Conservation (phyloP, 2,329 filamentous ascomycete genomes). For the Aciculosporium take region DNA sequence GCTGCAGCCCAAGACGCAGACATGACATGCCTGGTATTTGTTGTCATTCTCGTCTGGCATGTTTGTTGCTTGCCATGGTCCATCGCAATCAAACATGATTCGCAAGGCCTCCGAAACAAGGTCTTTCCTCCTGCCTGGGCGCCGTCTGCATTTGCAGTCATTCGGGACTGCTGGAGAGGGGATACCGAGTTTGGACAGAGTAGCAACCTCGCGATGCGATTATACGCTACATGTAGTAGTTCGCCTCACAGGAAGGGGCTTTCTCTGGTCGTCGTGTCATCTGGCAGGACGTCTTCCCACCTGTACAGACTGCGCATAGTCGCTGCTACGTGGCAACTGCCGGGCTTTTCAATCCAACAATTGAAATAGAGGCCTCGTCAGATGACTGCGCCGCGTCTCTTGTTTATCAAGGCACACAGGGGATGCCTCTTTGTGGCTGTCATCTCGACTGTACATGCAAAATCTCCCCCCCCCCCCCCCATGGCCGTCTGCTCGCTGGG, state of each 20-base stretch:
- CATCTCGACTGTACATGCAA: too few species aligned
- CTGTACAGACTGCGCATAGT: not conserved
- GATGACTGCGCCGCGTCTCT: too few species aligned
- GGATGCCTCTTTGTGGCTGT: too few species aligned
- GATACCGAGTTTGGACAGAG: constrained; percentile 6
- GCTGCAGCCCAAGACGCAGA: not conserved
- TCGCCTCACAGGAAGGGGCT: too few species aligned
- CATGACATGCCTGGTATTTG: not conserved
- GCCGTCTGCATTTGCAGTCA: not conserved
- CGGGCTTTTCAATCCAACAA: not conserved
- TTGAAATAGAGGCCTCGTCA: too few species aligned
- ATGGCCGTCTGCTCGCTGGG: too few species aligned
- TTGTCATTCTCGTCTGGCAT: not conserved
- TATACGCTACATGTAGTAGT: too few species aligned
- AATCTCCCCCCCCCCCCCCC: too few species aligned
- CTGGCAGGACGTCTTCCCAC: not conserved
- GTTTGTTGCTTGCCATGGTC: constrained; percentile 1
- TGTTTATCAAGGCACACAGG: too few species aligned
- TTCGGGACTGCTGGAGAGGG: constrained; percentile 11
- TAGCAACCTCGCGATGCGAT: too few species aligned
- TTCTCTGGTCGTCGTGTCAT: not conserved
- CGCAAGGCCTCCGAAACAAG: not conserved
- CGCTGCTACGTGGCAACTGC: not conserved
- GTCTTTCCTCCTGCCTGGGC: not conserved
- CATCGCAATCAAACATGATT: not conserved